Conservation (phyloP, 2,329 filamentous ascomycete genomes). For the Colletotrichum tropicicola region DNA sequence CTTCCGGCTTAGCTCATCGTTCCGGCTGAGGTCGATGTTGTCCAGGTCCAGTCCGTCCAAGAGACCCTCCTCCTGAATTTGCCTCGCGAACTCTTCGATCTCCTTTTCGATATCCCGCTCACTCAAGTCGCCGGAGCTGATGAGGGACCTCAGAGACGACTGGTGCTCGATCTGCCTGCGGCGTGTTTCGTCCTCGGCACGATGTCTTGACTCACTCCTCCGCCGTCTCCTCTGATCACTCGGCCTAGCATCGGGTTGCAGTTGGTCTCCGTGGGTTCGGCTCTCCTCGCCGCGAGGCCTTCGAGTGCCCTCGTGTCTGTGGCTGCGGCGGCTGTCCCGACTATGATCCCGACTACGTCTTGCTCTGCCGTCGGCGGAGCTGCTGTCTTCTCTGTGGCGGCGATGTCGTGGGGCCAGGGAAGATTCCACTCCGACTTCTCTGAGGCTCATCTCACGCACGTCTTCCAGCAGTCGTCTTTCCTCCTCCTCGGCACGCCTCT, state of each 20-base stretch:
- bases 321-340: conserved; percentile 32
- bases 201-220: conserved; percentile 56
- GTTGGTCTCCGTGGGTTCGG: conserved; percentile 45
- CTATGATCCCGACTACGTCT: conserved; percentile 31
- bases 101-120: conserved; percentile 85
- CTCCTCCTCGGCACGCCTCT: conserved; percentile 67
- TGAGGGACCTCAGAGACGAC: conserved; percentile 83
- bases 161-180: conserved; percentile 83
- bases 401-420: conserved; percentile 38
- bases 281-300: conserved; percentile 39
- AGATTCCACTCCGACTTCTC: conserved; percentile 66
- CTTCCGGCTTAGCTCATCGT: conserved; percentile 89
- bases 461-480: conserved; percentile 77
- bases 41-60: conserved; percentile 89
- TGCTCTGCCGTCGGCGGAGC: conserved; percentile 24
- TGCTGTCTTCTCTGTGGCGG: conserved; percentile 32
- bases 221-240: conserved; percentile 45
- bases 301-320: conserved; percentile 40
- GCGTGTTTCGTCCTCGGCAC: conserved; percentile 45
- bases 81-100: conserved; percentile 88
- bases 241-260: conserved; percentile 46
- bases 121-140: conserved; percentile 82
- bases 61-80: conserved; percentile 88
- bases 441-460: conserved; percentile 77
- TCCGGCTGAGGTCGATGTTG: conserved; percentile 82